Evolutionary conservation across 805 yeast species (phyloP).

Genomic region (Lipomyces mesembrius): DNA sequence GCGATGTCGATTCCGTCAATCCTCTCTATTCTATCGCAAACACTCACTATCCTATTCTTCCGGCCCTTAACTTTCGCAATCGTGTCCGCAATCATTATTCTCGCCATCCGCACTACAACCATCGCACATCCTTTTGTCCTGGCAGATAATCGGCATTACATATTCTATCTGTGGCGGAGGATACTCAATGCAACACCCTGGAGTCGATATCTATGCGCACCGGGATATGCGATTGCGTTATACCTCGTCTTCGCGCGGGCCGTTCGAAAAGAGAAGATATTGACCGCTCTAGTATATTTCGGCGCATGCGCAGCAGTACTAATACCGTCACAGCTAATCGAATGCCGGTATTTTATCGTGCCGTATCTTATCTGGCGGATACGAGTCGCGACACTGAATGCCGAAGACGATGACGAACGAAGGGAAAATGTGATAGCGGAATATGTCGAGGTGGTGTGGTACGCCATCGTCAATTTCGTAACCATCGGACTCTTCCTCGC

Average conservation of each 20-base stretch:
- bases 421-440: not conserved
- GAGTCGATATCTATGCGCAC: conserved; percentile 58
- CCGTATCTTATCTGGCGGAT: conserved; percentile 80
- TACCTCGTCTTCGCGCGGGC: conserved; percentile 43
- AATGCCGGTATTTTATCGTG: conserved; percentile 87
- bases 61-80: conserved; percentile 7
- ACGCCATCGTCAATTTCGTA: conserved; percentile 57
- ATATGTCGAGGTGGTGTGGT: conserved; percentile 54
- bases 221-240: conserved; percentile 67
- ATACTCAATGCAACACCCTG: conserved; percentile 58
- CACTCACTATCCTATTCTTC: conserved; percentile 11
- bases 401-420: conserved; percentile 45
- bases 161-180: conserved; percentile 81
- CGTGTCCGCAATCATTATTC: conserved; percentile 45
- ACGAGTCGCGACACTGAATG: conserved; percentile 45
- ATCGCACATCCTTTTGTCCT: conserved; percentile 85
- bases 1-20: conserved; percentile 78
- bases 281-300: conserved; percentile 51
- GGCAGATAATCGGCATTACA: conserved; percentile 93
- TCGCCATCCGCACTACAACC: conserved; percentile 63
- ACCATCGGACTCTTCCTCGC: conserved; percentile 61
- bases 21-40: conserved; percentile 49
- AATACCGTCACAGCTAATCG: conserved; percentile 89
- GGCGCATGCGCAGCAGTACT: conserved; percentile 63
- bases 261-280: conserved; percentile 5